A percentile compares a stretch with the other conserved stretches of the same genome.
phyloP scores from a whole-genome alignment of 169 alveolate species.

The Cyclospora cayetanensis region DNA sequence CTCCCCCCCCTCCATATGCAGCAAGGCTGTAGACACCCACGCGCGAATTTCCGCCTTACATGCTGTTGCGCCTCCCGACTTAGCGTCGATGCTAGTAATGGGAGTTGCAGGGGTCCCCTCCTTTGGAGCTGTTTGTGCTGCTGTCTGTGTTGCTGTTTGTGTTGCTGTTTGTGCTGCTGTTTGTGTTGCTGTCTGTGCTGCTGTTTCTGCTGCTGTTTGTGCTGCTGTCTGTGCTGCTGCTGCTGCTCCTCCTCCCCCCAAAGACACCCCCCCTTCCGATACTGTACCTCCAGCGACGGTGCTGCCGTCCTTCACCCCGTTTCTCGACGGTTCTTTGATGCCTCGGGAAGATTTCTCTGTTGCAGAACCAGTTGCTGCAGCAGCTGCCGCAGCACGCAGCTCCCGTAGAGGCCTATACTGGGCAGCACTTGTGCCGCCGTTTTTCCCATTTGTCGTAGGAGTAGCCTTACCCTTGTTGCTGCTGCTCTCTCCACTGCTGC shows the following conservation, averaged over 20 bases:
- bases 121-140: background rate
- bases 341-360: background rate
- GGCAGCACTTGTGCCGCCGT: too few species aligned
- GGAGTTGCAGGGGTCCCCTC: background rate
- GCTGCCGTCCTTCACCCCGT: background rate
- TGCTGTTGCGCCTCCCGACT: background rate
- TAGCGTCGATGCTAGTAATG: background rate
- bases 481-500: too few species aligned
- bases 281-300: background rate
- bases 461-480: too few species aligned
- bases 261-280: background rate
- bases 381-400: slow-evolving; percentile 21
- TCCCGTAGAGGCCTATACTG: too few species aligned
- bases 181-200: background rate
- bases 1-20: background rate
- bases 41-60: background rate
- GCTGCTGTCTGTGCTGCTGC: background rate
- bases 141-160: background rate
- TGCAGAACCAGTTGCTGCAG: background rate
- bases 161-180: background rate
- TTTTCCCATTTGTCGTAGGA: too few species aligned
- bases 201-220: background rate
- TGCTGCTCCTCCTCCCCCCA: background rate
- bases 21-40: background rate
- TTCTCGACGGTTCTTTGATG: background rate